These are phyloP conservation scores for Sphagnurus paluster DNA, from an alignment of 1,284 basidiomycete genomes.

Conservation along the genomic window DNA sequence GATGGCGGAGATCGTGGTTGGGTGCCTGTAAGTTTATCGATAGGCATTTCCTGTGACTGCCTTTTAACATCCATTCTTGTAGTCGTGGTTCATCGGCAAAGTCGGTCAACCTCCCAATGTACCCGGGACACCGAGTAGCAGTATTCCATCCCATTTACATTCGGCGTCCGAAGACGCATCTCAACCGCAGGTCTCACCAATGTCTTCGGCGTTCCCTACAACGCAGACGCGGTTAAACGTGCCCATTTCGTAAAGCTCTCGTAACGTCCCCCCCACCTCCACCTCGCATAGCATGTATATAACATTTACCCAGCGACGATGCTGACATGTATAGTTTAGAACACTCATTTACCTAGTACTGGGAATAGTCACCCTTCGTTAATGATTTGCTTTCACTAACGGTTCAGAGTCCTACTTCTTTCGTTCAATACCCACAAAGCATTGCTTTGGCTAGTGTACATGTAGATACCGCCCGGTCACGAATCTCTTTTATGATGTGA, in stretches of 20 bases:
- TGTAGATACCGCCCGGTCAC: too few relatives aligned
- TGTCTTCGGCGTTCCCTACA: slow-evolving; percentile 72
- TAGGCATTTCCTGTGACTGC: too few relatives aligned
- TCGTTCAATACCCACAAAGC: background rate
- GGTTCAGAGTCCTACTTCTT: too few relatives aligned
- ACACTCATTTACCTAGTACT: slow-evolving; percentile 5
- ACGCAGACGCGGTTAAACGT: slow-evolving; percentile 30
- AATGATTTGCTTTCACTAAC: background rate
- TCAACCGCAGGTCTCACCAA: slow-evolving; percentile 64
- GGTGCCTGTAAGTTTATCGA: slow-evolving; percentile 82
- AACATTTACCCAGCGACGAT: slow-evolving; percentile 9
- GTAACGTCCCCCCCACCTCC: background rate
- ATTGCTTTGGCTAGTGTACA: slow-evolving; percentile 10
- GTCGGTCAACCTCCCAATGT: slow-evolving; percentile 50
- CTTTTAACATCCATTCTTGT: slow-evolving; percentile 4
- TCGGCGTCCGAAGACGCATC: slow-evolving; percentile 37
- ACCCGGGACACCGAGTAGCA: slow-evolving; percentile 60
- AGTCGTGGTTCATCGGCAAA: slow-evolving; percentile 81
- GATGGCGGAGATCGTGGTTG: slow-evolving; percentile 87
- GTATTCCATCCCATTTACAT: slow-evolving; percentile 31
- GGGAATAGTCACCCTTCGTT: slow-evolving; percentile 2
- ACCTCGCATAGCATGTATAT: slow-evolving; percentile 6
- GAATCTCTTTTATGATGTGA: too few relatives aligned
- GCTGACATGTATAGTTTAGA: slow-evolving; percentile 15
- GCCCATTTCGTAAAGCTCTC: slow-evolving; percentile 18